phyloP scores from a whole-genome alignment of 805 yeast species.

The Wickerhamia fluorescens region DNA sequence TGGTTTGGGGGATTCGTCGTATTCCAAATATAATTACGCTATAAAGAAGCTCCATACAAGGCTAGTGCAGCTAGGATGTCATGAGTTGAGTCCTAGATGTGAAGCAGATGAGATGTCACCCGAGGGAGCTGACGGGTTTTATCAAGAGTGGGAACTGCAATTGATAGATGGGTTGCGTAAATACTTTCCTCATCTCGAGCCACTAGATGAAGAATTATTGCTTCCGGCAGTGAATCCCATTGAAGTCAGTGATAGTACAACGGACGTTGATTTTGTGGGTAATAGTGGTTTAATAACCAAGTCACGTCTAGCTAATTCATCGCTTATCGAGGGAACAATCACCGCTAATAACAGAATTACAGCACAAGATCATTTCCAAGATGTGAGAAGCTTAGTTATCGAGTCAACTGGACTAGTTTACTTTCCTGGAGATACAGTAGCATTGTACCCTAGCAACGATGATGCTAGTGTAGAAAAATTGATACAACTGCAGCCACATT shows the following conservation, averaged over 20 bases:
- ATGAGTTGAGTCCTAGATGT: conserved; percentile 61
- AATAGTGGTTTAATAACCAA: neutral
- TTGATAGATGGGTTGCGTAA: conserved; percentile 27
- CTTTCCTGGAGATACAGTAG: conserved; percentile 75
- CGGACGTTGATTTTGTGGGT: conserved; percentile 6
- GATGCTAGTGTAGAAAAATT: conserved; percentile 55
- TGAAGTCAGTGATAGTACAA: conserved; percentile 14
- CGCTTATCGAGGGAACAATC: conserved; percentile 39
- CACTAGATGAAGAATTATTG: conserved; percentile 17
- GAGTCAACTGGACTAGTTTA: conserved; percentile 31
- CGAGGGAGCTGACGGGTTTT: conserved; percentile 74
- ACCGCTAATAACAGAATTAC: conserved; percentile 56
- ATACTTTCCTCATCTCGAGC: conserved; percentile 15
- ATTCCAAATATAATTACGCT: conserved; percentile 86
- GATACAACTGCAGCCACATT: conserved; percentile 57
- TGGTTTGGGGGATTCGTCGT: conserved; percentile 92
- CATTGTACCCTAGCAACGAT: conserved; percentile 70
- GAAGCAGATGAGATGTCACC: conserved; percentile 86
- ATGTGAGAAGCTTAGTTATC: conserved; percentile 62
- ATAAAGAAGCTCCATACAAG: conserved; percentile 75
- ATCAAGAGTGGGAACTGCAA: conserved; percentile 61
- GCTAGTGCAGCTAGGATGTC: conserved; percentile 74
- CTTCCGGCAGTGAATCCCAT: conserved; percentile 22
- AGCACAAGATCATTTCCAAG: conserved; percentile 73
- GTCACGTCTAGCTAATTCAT: conserved; percentile 10